Percentiles rank a stretch among this genome's conserved stretches.
phyloP scores from a whole-genome alignment of 2,329 filamentous ascomycete genomes.

The Exophiala calicioides region DNA sequence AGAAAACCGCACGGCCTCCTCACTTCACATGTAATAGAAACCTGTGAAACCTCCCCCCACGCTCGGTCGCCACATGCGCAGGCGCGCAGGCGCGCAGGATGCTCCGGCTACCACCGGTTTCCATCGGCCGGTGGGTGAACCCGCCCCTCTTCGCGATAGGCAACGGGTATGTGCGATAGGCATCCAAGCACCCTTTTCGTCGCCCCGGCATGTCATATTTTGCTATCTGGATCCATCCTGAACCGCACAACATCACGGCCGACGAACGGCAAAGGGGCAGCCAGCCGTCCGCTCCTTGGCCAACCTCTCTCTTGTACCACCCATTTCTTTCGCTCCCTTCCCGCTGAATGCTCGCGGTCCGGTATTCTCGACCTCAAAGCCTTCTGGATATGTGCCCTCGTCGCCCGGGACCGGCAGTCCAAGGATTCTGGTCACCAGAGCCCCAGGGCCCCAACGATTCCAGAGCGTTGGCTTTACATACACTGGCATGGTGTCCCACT shows the following conservation, averaged over 20 bases:
- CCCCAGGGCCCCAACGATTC: conserved; percentile 64
- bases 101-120: no score
- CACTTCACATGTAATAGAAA: no score
- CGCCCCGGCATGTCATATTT: no score
- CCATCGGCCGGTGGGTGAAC: no score
- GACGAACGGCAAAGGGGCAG: conserved; percentile 49
- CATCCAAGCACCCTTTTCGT: no score
- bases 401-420: conserved; percentile 53
- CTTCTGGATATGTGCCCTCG: conserved; percentile 48
- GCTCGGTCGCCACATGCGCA: no score
- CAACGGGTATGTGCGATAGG: no score
- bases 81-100: no score
- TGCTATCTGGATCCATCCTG: background rate
- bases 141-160: no score
- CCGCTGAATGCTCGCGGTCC: conserved; percentile 61
- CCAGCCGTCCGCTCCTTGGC: conserved; percentile 41
- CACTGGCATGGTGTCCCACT: conserved; percentile 65
- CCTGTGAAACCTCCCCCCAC: no score
- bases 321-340: conserved; percentile 54
- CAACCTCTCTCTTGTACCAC: conserved; percentile 42
- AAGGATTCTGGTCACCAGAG: conserved; percentile 50
- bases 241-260: background rate
- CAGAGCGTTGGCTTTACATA: conserved; percentile 62
- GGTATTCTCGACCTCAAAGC: conserved; percentile 57
- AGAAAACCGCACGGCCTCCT: background rate